Evolutionary conservation across 768 basidiomycete genomes (phyloP).

Genomic region (Suillus luteus): DNA sequence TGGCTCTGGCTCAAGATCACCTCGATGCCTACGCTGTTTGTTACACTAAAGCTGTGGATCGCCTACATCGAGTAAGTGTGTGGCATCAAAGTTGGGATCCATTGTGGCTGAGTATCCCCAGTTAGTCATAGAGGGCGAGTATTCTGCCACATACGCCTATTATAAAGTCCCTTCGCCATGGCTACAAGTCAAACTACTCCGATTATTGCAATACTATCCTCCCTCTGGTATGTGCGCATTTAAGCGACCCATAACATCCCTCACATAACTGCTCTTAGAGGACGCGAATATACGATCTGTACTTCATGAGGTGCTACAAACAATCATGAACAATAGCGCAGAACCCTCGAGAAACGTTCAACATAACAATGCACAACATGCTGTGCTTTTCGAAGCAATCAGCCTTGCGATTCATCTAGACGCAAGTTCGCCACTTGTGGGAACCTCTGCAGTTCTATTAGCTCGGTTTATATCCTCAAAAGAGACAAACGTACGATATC

Average conservation of each 20-base stretch:
- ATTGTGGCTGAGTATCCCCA: conserved; percentile 32
- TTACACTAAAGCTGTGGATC: conserved; percentile 93
- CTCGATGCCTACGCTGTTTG: conserved; percentile 89
- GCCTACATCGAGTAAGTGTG: conserved; percentile 70
- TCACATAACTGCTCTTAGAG: conserved; percentile 48
- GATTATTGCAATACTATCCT: conserved; percentile 92
- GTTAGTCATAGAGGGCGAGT: conserved; percentile 92
- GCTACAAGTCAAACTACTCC: conserved; percentile 94
- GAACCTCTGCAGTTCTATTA: conserved; percentile 84
- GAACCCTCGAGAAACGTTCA: conserved; percentile 94
- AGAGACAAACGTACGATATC: conserved; percentile 97
- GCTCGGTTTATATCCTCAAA: conserved; percentile 97
- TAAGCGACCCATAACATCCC: conserved; percentile 7
- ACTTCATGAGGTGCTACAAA: conserved; percentile 81
- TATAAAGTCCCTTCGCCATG: conserved; percentile 98
- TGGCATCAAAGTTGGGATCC: conserved; percentile 8
- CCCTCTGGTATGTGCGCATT: conserved; percentile 70
- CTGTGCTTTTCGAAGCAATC: conserved; percentile 98
- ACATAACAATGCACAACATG: conserved; percentile 98
- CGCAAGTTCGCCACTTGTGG: conserved; percentile 84
- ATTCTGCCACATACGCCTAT: conserved; percentile 87
- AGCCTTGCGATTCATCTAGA: conserved; percentile 95
- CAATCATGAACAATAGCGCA: conserved; percentile 87
- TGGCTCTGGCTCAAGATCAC: conserved; percentile 93
- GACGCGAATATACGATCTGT: conserved; percentile 78